A percentile compares a stretch with the other conserved stretches of the same genome.
phyloP scores from a whole-genome alignment of 2,329 filamentous ascomycete genomes.

The Immersiporthe knoxdaviesiana region DNA sequence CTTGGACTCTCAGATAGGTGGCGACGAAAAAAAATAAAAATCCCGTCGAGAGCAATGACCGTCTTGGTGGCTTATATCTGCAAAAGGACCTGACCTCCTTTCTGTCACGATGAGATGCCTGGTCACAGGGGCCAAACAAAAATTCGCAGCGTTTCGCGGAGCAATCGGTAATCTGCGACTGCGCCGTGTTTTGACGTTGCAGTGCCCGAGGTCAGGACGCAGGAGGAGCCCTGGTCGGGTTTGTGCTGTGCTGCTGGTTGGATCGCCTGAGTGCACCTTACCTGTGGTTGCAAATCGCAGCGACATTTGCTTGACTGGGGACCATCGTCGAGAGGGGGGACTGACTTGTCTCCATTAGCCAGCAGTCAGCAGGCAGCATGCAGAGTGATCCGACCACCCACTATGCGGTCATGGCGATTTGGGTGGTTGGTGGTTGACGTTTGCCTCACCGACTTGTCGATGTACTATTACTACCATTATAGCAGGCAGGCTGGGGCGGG shows the following conservation, averaged over 20 bases:
- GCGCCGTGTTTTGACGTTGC: not conserved
- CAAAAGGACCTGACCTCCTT: not conserved
- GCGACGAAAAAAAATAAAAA: not conserved
- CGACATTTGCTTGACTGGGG: no score
- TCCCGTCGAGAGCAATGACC: not conserved
- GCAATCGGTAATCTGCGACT: constrained; percentile 8
- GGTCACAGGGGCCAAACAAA: not conserved
- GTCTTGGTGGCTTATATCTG: not conserved
- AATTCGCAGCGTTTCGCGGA: not conserved
- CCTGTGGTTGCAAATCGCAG: no score
- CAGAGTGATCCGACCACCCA: no score
- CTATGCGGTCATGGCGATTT: not conserved
- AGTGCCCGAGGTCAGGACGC: not conserved
- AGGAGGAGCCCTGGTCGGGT: not conserved
- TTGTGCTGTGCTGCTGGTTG: not conserved
- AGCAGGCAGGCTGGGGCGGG: not conserved
- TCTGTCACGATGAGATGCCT: not conserved
- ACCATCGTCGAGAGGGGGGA: no score
- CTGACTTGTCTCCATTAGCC: not conserved
- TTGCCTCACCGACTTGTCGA: not conserved
- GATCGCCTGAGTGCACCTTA: not conserved
- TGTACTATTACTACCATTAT: no score
- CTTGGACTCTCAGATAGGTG: not conserved
- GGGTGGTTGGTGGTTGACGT: not conserved
- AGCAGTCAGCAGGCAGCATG: not conserved